Evolutionary conservation across 1,284 basidiomycete species (phyloP).

Genomic region (Cerrena zonata): DNA sequence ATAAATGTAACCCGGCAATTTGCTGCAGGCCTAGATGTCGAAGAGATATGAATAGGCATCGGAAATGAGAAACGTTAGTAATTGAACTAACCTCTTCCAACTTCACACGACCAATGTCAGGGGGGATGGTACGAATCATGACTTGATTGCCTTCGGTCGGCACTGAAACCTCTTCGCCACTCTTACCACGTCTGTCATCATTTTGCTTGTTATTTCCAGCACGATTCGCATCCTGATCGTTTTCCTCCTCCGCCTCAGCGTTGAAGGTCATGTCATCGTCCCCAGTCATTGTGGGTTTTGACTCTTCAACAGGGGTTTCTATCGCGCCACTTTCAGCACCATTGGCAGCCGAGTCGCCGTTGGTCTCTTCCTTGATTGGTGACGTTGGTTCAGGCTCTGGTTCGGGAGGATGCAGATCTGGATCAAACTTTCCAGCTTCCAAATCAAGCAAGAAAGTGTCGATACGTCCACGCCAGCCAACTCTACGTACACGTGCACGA

Average conservation of each 20-base stretch:
- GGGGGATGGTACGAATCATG: slow-evolving; percentile 89
- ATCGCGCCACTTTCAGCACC: slow-evolving; percentile 22
- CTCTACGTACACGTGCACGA: slow-evolving; percentile 70
- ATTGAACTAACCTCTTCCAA: slow-evolving; percentile 72
- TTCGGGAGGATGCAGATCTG: slow-evolving; percentile 57
- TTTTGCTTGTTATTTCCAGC: slow-evolving; percentile 50
- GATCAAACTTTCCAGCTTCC: slow-evolving; percentile 79
- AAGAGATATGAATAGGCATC: slow-evolving; percentile 5
- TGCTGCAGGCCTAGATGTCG: slow-evolving; percentile 50
- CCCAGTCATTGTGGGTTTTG: slow-evolving; percentile 18
- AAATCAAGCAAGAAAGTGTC: slow-evolving; percentile 72
- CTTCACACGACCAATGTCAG: slow-evolving; percentile 80
- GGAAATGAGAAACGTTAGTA: slow-evolving; percentile 7
- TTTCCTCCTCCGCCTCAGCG: slow-evolving; percentile 67
- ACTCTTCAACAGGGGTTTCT: slow-evolving; percentile 36
- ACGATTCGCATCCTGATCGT: slow-evolving; percentile 51
- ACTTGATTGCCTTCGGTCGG: slow-evolving; percentile 80
- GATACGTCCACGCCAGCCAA: slow-evolving; percentile 73
- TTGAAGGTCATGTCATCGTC: slow-evolving; percentile 48
- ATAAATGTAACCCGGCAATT: slow-evolving; percentile 68
- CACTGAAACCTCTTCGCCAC: slow-evolving; percentile 72
- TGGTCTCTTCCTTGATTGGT: slow-evolving; percentile 41
- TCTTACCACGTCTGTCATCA: slow-evolving; percentile 43
- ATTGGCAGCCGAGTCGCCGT: slow-evolving; percentile 26
- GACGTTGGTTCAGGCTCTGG: slow-evolving; percentile 35